A percentile compares a stretch with the other conserved stretches of the same genome.
These are phyloP conservation scores for Penicillium steckii DNA, from an alignment of 495 filamentous ascomycete species.

Conservation along the genomic window DNA sequence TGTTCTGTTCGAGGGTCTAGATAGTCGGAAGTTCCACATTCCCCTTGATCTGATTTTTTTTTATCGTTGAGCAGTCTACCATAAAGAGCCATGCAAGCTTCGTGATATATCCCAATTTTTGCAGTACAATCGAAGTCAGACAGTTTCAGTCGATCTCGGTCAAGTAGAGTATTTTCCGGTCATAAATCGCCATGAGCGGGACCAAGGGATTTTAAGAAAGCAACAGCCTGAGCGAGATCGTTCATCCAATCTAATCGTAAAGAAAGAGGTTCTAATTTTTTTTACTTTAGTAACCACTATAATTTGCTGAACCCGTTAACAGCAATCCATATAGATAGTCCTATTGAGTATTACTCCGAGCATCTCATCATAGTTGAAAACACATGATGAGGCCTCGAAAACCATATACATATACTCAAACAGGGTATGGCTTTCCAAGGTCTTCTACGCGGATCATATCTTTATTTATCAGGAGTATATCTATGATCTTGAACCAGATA, in stretches of 20 bases:
- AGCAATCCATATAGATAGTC: too few species aligned
- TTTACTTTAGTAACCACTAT: constrained; percentile 27
- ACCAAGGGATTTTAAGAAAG: constrained; percentile 38
- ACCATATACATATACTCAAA: too few species aligned
- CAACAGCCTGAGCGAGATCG: constrained; percentile 35
- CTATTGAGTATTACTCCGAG: too few species aligned
- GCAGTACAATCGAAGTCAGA: constrained; percentile 32
- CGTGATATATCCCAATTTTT: constrained; percentile 24
- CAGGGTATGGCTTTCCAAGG: too few species aligned
- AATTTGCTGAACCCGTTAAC: too few species aligned
- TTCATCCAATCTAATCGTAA: constrained; percentile 41
- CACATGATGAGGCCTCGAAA: too few species aligned
- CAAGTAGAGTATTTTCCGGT: constrained; percentile 32
- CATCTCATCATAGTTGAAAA: too few species aligned
- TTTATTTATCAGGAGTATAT: too few species aligned
- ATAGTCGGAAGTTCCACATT: constrained; percentile 25
- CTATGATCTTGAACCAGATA: too few species aligned
- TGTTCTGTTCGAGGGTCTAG: constrained; percentile 37
- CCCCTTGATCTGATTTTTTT: constrained; percentile 19
- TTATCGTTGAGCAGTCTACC: constrained; percentile 26
- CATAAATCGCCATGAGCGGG: constrained; percentile 37
- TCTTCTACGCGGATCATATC: too few species aligned
- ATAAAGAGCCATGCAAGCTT: constrained; percentile 29
- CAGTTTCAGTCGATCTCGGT: constrained; percentile 28
- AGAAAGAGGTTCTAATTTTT: constrained; percentile 29